phyloP scores from a whole-genome alignment of 352 stramenopile genomes.

The Phytopythium delawarense region DNA sequence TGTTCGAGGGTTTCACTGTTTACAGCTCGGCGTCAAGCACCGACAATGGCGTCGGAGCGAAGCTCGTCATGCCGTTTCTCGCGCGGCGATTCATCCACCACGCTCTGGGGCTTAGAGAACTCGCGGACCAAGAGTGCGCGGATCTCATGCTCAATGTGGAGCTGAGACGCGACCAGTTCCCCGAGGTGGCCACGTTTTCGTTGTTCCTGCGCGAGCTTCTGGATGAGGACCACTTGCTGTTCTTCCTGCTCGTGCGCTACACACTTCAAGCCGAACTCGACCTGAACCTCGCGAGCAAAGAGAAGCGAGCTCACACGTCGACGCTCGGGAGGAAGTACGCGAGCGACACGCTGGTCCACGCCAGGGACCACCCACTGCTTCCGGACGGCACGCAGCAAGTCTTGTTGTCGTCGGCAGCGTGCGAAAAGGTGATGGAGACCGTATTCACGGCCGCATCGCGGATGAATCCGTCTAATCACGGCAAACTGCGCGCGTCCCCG shows the following conservation, averaged over 20 bases:
- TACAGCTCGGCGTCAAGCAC: background rate
- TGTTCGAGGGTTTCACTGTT: constrained; percentile 14
- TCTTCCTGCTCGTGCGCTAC: constrained; percentile 50
- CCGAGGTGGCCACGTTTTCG: constrained; percentile 46
- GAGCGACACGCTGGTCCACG: constrained; percentile 19
- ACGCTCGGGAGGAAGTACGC: constrained; percentile 43
- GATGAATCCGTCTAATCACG: background rate
- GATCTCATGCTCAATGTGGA: constrained; percentile 76
- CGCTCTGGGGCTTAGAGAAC: constrained; percentile 36
- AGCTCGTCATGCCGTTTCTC: constrained; percentile 59
- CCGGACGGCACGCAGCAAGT: constrained; percentile 61
- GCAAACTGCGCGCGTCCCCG: constrained; percentile 12
- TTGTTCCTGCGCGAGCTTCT: constrained; percentile 68
- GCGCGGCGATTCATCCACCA: constrained; percentile 45
- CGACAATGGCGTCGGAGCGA: constrained; percentile 1
- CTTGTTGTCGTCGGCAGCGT: constrained; percentile 30
- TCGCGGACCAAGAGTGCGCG: constrained; percentile 69
- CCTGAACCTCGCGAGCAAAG: constrained; percentile 48
- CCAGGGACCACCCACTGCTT: constrained; percentile 39
- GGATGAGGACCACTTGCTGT: constrained; percentile 58
- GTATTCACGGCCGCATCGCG: constrained; percentile 23
- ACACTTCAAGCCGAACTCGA: constrained; percentile 48
- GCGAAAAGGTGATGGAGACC: constrained; percentile 37
- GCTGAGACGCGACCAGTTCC: constrained; percentile 33
- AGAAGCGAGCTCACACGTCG: constrained; percentile 55